Percentiles rank a stretch among this genome's conserved stretches.
These are phyloP conservation scores for Echinochloa phyllopogon DNA, from an alignment of 176 grass and related monocot species.

Conservation along the genomic window DNA sequence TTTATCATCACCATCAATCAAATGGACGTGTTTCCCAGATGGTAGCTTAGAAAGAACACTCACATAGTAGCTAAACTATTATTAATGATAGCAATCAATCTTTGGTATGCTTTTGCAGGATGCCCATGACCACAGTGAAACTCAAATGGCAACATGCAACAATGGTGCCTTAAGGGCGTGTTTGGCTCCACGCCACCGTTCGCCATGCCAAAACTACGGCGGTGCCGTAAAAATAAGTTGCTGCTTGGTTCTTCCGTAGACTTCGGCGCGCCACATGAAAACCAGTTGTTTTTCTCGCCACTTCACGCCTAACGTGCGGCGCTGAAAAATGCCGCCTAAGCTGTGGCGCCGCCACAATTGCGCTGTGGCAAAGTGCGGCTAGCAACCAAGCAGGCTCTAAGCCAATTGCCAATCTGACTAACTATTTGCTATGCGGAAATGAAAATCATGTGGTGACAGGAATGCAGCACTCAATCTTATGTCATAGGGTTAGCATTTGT, in stretches of 20 bases:
- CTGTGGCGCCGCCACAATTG: too few relatives aligned
- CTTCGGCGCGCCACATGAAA: too few relatives aligned
- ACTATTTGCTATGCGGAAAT: not conserved
- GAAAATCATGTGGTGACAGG: not conserved
- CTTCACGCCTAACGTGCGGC: too few relatives aligned
- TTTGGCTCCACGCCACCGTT: too few relatives aligned
- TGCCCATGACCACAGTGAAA: not conserved
- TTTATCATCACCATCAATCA: conserved; percentile 25
- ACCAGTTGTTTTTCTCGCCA: too few relatives aligned
- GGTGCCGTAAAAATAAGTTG: too few relatives aligned
- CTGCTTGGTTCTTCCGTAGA: too few relatives aligned
- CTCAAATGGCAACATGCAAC: not conserved
- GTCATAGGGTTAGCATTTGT: not conserved
- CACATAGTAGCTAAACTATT: not conserved
- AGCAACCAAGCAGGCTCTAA: too few relatives aligned
- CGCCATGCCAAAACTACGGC: too few relatives aligned
- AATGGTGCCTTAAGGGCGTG: too few relatives aligned
- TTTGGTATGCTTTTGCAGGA: not conserved
- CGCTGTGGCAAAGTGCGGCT: too few relatives aligned
- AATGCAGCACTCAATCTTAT: not conserved
- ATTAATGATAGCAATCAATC: not conserved
- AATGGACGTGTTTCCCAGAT: conserved; percentile 1
- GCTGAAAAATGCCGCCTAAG: too few relatives aligned
- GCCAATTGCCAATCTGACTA: not conserved
- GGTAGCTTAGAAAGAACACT: not conserved